Percentiles rank a stretch among this genome's conserved stretches.
Conservation (phyloP, 768 basidiomycete species). For the Suillus americanus region DNA sequence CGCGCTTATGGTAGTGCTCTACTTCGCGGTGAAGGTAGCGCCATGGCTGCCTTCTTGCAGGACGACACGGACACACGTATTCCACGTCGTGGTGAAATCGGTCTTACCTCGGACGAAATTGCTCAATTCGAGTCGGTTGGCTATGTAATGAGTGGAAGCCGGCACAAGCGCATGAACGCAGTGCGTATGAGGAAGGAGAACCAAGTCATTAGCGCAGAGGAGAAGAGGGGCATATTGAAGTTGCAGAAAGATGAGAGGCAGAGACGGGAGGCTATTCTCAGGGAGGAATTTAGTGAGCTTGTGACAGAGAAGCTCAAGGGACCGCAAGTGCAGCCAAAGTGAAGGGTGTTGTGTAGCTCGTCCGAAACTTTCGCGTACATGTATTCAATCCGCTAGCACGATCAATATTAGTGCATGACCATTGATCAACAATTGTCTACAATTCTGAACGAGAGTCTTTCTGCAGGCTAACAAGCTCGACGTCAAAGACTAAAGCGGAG, state of each 20-base stretch:
- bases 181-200: slow-evolving; percentile 99
- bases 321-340: slow-evolving; percentile 26
- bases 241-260: slow-evolving; percentile 92
- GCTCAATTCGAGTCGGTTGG: slow-evolving; percentile 85
- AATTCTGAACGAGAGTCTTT: slow-evolving; percentile 52
- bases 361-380: no score
- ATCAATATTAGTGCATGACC: neutral
- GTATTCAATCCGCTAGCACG: neutral
- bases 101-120: slow-evolving; percentile 85
- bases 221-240: slow-evolving; percentile 95
- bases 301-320: slow-evolving; percentile 74
- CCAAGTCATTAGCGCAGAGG: slow-evolving; percentile 98
- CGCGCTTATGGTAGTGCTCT: slow-evolving; percentile 88
- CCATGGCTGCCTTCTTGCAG: slow-evolving; percentile 95
- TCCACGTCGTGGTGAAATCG: slow-evolving; percentile 98
- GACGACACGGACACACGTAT: slow-evolving; percentile 85
- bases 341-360: neutral
- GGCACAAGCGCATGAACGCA: slow-evolving; percentile 97
- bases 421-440: slow-evolving; percentile 26
- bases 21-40: slow-evolving; percentile 92
- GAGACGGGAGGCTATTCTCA: slow-evolving; percentile 84
- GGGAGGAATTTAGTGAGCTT: slow-evolving; percentile 88
- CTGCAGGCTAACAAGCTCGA: slow-evolving; percentile 74
- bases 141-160: slow-evolving; percentile 96
- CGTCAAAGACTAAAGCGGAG: slow-evolving; percentile 82